Evolutionary conservation across 2,329 filamentous ascomycete genomes (phyloP).

Genomic region (Scytalidium lignicola): DNA sequence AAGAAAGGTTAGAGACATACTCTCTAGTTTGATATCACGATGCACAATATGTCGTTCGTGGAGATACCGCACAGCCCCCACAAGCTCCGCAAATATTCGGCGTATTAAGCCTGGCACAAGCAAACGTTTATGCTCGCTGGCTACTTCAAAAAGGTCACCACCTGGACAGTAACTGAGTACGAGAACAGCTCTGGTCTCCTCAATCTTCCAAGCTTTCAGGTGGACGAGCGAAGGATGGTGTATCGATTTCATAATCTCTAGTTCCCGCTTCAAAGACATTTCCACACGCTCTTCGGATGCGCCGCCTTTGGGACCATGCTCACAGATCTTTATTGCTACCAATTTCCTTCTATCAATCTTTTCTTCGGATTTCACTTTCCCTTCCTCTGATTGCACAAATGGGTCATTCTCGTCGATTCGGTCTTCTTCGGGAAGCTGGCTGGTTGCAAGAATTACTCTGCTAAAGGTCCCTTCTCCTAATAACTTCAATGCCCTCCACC

Average conservation of each 20-base stretch:
- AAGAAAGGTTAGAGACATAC: constrained; percentile 47
- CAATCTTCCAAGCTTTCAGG: constrained; percentile 85
- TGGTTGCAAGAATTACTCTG: constrained; percentile 85
- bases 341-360: constrained; percentile 67
- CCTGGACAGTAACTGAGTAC: constrained; percentile 90
- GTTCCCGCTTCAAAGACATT: constrained; percentile 86
- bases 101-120: constrained; percentile 67
- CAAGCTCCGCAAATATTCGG: constrained; percentile 84
- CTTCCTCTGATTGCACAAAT: constrained; percentile 20
- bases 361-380: constrained; percentile 19
- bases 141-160: constrained; percentile 91
- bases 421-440: constrained; percentile 54
- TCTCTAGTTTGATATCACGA: constrained; percentile 96
- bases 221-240: constrained; percentile 87
- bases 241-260: constrained; percentile 87
- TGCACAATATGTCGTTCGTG: constrained; percentile 86
- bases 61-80: constrained; percentile 79
- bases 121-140: constrained; percentile 63
- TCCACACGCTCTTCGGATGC: constrained; percentile 91
- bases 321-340: constrained; percentile 92
- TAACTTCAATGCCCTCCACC: constrained; percentile 74
- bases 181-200: constrained; percentile 74
- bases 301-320: constrained; percentile 88
- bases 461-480: constrained; percentile 95
- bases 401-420: constrained; percentile 30